Base-by-base conservation (phyloP, 129 eudicot species). In the Kitagawia praeruptora region DNA sequence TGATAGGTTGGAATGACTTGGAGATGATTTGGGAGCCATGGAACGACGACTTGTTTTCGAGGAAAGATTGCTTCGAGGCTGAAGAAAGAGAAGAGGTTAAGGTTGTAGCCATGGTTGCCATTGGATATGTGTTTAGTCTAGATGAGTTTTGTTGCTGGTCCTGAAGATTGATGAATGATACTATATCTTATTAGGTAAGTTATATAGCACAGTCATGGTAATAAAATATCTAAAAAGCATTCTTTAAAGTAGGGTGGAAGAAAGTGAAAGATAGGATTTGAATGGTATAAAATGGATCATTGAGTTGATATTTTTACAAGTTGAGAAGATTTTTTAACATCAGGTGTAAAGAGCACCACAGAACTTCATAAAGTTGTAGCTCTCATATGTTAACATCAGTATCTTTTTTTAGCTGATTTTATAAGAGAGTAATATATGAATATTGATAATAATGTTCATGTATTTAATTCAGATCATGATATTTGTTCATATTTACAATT, bases 61-160 rank as follows among this genome's bases (percentile, higher is more conserved):
- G 48, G 81, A 83, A 78, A 6, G 91, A 87, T 7, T 3, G 77
- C 46, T 74, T 74, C 3, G 77, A 9, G 77, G 56, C 48, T 45
- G 77, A 44, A 42, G 76, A 28, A 88, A 85, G 45, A 23, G 90
- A 81, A 79, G 54, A 45, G 77, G 77, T 74, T 6, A 85, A 63
- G 64, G 89, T 70, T 47, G 96, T 87, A 13, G 92, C 88, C 89
- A 88, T 85, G 77, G 91, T 47, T 70, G 89, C 91, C 91, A 84
- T 85, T 80, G 38, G 23, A 23, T 25, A 23, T 18, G 49, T 46
- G 49, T 11, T 46, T 46, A 2, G n/a, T 13, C 12, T 13, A 13
- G 10, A 70, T 31, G 46, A 14, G 75, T 34, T 31, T 1, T 13
- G 25, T 16, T 38, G 75, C 25, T 70, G 42, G 75, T 70, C 19